Percentiles rank a stretch among this genome's conserved stretches.
phyloP scores from a whole-genome alignment of 225 moss, liverwort and hornwort genomes.

The Climacium dendroides region DNA sequence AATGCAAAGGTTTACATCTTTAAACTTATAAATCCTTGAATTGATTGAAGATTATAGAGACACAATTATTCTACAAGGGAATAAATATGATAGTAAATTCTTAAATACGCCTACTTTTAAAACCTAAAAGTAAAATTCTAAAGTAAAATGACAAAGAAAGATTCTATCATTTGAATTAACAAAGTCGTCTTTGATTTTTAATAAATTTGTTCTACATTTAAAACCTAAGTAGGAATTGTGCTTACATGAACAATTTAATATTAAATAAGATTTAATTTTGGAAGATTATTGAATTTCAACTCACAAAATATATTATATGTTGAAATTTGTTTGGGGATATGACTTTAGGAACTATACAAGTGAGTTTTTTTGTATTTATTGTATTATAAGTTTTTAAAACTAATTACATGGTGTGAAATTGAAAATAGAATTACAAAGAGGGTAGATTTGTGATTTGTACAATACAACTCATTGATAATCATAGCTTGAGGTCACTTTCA shows the following conservation, averaged over 20 bases:
- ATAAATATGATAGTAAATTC: neutral
- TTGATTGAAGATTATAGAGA: neutral
- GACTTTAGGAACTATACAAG: neutral
- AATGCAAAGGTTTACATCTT: too few species aligned
- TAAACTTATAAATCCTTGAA: neutral
- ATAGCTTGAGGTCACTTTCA: neutral
- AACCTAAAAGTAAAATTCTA: rapidly evolving
- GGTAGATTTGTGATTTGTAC: neutral
- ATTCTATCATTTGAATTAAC: neutral
- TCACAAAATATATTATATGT: too few species aligned
- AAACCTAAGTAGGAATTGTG: rapidly evolving
- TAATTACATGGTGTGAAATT: neutral
- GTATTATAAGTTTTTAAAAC: too few species aligned
- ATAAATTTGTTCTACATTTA: neutral
- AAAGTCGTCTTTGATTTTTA: neutral
- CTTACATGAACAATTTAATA: neutral
- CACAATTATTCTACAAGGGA: neutral
- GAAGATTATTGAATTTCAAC: neutral
- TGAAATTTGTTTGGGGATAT: neutral
- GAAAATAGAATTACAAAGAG: neutral
- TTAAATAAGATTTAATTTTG: neutral
- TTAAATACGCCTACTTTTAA: neutral
- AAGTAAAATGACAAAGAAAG: neutral
- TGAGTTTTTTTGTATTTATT: neutral
- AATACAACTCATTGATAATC: neutral